Evolutionary conservation across 2,329 filamentous ascomycete genomes (phyloP).

Genomic region (Phialocephala sp.): DNA sequence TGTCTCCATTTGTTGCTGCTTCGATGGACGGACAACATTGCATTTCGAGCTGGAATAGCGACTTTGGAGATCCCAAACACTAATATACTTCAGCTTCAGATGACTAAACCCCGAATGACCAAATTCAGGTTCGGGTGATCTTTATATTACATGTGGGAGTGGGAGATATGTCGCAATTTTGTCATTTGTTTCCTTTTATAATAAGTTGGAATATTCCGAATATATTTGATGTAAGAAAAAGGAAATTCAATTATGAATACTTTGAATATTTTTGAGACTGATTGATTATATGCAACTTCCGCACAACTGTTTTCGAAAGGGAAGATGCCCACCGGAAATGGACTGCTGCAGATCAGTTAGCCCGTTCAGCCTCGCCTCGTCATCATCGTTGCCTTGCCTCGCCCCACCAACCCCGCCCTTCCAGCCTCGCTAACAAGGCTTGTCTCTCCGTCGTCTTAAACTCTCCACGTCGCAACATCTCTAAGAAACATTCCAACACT

Average conservation of each 20-base stretch:
- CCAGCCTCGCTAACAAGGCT: slow-evolving; percentile 17
- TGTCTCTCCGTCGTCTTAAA: neutral
- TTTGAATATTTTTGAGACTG: too few species aligned
- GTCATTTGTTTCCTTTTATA: too few species aligned
- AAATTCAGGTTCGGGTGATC: neutral
- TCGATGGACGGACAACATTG: neutral
- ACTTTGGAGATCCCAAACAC: neutral
- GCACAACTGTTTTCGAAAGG: too few species aligned
- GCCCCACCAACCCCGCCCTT: slow-evolving; percentile 18
- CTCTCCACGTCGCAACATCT: neutral
- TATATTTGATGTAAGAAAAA: too few species aligned
- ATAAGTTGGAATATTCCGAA: too few species aligned
- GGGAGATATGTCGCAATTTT: too few species aligned
- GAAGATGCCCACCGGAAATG: too few species aligned
- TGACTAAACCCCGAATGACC: neutral
- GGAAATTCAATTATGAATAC: too few species aligned
- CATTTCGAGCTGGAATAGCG: neutral
- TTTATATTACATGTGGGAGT: neutral
- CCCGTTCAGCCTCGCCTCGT: neutral
- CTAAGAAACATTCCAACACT: neutral
- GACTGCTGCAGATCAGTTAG: neutral
- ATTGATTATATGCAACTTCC: neutral
- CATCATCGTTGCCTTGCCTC: neutral
- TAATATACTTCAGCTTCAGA: neutral
- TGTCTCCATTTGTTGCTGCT: neutral